Conservation (phyloP, 352 stramenopile species). For the Elongisporangium undulatum region DNA sequence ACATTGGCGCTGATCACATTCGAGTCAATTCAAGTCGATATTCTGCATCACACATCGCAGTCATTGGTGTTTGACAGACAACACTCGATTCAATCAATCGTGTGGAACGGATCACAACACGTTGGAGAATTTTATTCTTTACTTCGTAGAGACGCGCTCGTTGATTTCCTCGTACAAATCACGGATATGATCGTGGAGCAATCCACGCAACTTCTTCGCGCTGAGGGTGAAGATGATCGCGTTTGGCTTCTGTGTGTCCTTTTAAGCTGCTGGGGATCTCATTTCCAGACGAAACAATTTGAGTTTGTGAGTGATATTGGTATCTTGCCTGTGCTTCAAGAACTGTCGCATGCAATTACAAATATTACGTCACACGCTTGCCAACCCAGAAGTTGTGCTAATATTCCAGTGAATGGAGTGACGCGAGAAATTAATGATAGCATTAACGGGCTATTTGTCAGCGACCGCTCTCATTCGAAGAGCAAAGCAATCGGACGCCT, state of each 20-base stretch:
- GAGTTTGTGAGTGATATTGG: constrained; percentile 48
- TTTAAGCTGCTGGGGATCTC: constrained; percentile 33
- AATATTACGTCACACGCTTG: background rate
- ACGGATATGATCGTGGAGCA: constrained; percentile 34
- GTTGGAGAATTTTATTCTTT: constrained; percentile 28
- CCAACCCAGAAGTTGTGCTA: background rate
- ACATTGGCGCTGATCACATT: constrained; percentile 35
- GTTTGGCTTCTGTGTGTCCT: constrained; percentile 27
- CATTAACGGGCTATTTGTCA: background rate
- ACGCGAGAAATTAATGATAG: too few relatives aligned
- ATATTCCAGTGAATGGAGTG: background rate
- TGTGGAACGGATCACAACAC: constrained; percentile 6
- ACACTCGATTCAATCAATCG: background rate
- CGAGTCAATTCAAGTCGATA: constrained; percentile 42
- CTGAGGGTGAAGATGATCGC: background rate
- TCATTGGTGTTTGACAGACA: constrained; percentile 34
- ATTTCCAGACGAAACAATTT: constrained; percentile 38
- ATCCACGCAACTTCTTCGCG: constrained; percentile 4
- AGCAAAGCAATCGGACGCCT: constrained; percentile 14
- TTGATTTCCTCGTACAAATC: constrained; percentile 25
- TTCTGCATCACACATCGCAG: constrained; percentile 48
- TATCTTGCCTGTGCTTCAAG: constrained; percentile 30
- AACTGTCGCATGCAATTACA: constrained; percentile 18
- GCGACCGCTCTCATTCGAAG: constrained; percentile 2
- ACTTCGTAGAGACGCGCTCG: constrained; percentile 23